A percentile compares a stretch with the other conserved stretches of the same genome.
phyloP scores from a whole-genome alignment of 2,329 filamentous ascomycete genomes.

The Neocatenulostroma microsporum region DNA sequence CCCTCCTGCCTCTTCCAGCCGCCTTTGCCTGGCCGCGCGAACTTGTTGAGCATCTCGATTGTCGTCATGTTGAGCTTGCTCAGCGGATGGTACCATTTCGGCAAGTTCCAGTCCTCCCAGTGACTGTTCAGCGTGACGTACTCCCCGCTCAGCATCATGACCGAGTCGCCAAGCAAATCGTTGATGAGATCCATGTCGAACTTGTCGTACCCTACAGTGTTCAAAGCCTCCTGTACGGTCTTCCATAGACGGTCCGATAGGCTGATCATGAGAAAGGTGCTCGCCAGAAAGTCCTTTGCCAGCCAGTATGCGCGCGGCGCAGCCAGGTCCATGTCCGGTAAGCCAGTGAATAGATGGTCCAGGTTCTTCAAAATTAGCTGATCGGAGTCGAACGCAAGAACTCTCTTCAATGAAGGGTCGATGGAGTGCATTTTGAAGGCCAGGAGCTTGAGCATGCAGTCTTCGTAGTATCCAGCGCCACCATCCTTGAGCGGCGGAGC shows the following conservation, averaged over 20 bases:
- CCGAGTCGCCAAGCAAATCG: conserved; percentile 21
- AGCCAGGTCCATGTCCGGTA: conserved; percentile 19
- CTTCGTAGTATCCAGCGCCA: conserved; percentile 17
- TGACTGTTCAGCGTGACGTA: conserved; percentile 24
- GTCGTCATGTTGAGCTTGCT: conserved; percentile 12
- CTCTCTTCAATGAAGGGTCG: conserved; percentile 14
- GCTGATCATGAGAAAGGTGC: conserved; percentile 23
- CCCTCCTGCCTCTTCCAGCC: too few relatives aligned
- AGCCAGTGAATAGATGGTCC: conserved; percentile 21
- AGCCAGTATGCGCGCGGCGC: conserved; percentile 28
- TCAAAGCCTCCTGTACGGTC: conserved; percentile 15
- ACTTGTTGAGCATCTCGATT: conserved; percentile 11
- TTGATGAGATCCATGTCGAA: conserved; percentile 29
- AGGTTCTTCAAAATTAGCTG: conserved; percentile 24
- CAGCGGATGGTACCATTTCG: conserved; percentile 19
- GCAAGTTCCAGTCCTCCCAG: conserved; percentile 28
- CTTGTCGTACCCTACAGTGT: conserved; percentile 12
- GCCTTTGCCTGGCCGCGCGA: too few relatives aligned
- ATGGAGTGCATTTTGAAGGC: conserved; percentile 24
- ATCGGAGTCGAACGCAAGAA: conserved; percentile 24
- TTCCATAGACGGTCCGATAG: conserved; percentile 22
- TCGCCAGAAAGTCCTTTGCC: conserved; percentile 19
- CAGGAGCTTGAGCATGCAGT: conserved; percentile 24
- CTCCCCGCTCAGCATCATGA: conserved; percentile 22
- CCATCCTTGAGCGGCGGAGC: conserved; percentile 15